phyloP scores from a whole-genome alignment of 2,329 filamentous ascomycete species.

The Pseudogymnoascus sp. region DNA sequence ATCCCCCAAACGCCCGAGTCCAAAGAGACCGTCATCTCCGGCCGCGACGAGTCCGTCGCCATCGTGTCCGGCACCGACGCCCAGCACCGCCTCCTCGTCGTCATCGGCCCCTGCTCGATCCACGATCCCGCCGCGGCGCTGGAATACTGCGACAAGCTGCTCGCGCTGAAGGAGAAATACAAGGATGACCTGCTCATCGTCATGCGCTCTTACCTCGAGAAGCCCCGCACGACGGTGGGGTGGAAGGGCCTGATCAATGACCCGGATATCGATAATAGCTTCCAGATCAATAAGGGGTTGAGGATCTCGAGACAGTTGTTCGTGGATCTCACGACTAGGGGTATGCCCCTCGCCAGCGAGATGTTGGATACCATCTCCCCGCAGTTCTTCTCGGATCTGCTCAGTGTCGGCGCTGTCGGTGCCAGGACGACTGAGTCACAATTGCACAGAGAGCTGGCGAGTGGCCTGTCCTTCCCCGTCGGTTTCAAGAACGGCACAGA shows the following conservation, averaged over 20 bases:
- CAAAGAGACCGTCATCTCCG: slow-evolving; percentile 46
- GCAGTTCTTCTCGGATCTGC: slow-evolving; percentile 87
- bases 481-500: slow-evolving; percentile 99
- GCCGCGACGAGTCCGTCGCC: slow-evolving; percentile 56
- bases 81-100: slow-evolving; percentile 57
- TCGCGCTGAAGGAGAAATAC: slow-evolving; percentile 79
- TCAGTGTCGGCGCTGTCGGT: slow-evolving; percentile 87
- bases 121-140: slow-evolving; percentile 87
- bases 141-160: slow-evolving; percentile 81
- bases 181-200: slow-evolving; percentile 84
- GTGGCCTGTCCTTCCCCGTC: slow-evolving; percentile 90
- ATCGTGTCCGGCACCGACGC: slow-evolving; percentile 57
- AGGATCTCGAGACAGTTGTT: slow-evolving; percentile 82
- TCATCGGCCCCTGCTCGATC: slow-evolving; percentile 93
- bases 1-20: slow-evolving; percentile 48
- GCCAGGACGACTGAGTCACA: slow-evolving; percentile 96
- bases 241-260: slow-evolving; percentile 99
- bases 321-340: slow-evolving; percentile 79
- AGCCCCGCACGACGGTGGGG: slow-evolving; percentile 92
- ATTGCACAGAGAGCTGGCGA: slow-evolving; percentile 88
- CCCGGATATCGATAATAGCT: slow-evolving; percentile 95
- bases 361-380: slow-evolving; percentile 98
- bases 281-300: slow-evolving; percentile 98
- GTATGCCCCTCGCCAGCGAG: slow-evolving; percentile 94
- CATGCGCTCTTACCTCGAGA: slow-evolving; percentile 98